Conservation (phyloP, 176 grass and related monocot genomes). For the Dendrocalamus sinicus region DNA sequence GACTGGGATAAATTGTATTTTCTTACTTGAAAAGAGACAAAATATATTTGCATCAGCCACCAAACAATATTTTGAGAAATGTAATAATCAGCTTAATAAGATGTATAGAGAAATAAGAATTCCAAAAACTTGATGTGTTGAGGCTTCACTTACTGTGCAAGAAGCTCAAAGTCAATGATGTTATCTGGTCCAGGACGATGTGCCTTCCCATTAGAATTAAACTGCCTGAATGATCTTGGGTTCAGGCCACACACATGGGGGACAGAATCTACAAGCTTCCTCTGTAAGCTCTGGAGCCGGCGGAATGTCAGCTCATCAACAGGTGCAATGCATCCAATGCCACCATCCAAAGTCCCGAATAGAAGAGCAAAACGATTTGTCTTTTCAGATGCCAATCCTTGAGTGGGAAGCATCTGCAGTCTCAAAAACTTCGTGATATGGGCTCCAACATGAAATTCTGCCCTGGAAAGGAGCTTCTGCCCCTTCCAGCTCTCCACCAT, state of each 20-base stretch:
- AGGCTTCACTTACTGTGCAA: slow-evolving; percentile 76
- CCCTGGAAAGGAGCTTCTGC: slow-evolving; percentile 82
- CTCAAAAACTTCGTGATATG: slow-evolving; percentile 85
- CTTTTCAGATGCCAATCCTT: slow-evolving; percentile 69
- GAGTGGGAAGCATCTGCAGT: slow-evolving; percentile 79
- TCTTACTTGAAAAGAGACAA: neutral
- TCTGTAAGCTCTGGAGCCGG: slow-evolving; percentile 80
- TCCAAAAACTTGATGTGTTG: neutral
- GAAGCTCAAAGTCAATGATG: slow-evolving; percentile 87
- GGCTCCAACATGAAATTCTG: slow-evolving; percentile 86
- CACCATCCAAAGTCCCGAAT: slow-evolving; percentile 85
- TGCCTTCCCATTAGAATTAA: slow-evolving; percentile 71
- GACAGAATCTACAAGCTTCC: slow-evolving; percentile 77
- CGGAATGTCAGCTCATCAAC: slow-evolving; percentile 84
- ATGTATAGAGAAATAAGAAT: neutral
- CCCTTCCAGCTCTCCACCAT: slow-evolving; percentile 97
- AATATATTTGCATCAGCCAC: neutral
- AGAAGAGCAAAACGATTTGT: slow-evolving; percentile 88
- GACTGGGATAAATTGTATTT: neutral
- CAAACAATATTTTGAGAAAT: neutral
- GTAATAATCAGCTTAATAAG: neutral
- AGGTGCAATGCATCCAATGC: slow-evolving; percentile 93
- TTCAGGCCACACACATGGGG: slow-evolving; percentile 81
- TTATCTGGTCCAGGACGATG: slow-evolving; percentile 91
- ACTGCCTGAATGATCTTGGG: slow-evolving; percentile 83